Conservation (phyloP, 2,329 filamentous ascomycete species). For the Pyrenophora seminiperda region DNA sequence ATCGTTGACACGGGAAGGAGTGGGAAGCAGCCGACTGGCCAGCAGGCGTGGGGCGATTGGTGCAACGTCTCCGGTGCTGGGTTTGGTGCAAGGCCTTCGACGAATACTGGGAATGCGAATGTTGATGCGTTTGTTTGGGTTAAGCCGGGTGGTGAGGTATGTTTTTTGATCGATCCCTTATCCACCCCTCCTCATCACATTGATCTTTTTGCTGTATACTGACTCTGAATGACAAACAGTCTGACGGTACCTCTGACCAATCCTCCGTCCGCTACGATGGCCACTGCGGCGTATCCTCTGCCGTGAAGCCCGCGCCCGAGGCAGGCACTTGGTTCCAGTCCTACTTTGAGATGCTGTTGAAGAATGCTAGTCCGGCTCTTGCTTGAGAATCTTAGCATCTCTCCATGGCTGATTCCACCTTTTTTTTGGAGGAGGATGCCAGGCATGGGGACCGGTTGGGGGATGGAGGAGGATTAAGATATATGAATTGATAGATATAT, state of each 20-base stretch:
- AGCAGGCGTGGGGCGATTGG: constrained; percentile 68
- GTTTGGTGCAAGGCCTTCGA: constrained; percentile 67
- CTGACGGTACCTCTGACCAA: constrained; percentile 53
- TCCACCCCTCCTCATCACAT: neutral
- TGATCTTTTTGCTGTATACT: neutral
- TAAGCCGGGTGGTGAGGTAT: constrained; percentile 65
- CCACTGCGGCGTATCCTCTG: constrained; percentile 59
- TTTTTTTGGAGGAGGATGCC: no score
- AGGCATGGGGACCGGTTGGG: no score
- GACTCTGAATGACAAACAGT: constrained; percentile 17
- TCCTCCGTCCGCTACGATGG: constrained; percentile 59
- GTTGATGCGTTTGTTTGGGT: constrained; percentile 73
- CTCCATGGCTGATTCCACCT: no score
- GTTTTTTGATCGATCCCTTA: no score
- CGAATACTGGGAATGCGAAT: constrained; percentile 64
- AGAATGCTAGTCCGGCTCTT: constrained; percentile 43
- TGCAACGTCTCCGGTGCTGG: constrained; percentile 69
- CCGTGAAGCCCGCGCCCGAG: constrained; percentile 69
- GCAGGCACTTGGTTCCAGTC: constrained; percentile 70
- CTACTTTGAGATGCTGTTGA: constrained; percentile 45
- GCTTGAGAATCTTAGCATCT: no score
- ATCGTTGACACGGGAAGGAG: constrained; percentile 62
- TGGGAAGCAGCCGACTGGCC: constrained; percentile 64
- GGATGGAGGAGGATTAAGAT: no score
- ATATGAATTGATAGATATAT: no score